A percentile compares a stretch with the other conserved stretches of the same genome.
These are phyloP conservation scores for Strobilomyces dryophilus DNA, from an alignment of 768 basidiomycete species.

Conservation along the genomic window DNA sequence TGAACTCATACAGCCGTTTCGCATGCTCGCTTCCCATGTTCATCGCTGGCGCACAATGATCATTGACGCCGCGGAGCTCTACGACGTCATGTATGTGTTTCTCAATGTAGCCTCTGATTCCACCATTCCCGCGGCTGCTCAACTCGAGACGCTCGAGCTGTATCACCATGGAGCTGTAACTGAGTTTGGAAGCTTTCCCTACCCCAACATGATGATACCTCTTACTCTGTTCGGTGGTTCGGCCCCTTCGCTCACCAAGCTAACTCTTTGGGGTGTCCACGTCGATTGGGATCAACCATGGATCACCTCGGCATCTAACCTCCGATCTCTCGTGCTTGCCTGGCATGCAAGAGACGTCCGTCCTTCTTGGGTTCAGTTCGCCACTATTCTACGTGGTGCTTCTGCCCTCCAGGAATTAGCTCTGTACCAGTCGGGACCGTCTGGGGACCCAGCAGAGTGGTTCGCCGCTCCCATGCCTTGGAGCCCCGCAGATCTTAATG, in stretches of 20 bases:
- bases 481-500: constrained; percentile 24
- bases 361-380: constrained; percentile 53
- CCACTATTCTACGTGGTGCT: constrained; percentile 31
- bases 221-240: constrained; percentile 32
- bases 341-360: constrained; percentile 63
- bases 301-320: constrained; percentile 3
- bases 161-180: too few relatives aligned
- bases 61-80: not conserved
- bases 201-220: not conserved
- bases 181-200: not conserved
- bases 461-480: constrained; percentile 12
- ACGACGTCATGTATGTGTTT: not conserved
- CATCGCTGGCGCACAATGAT: constrained; percentile 50
- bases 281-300: constrained; percentile 46
- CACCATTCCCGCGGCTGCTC: not conserved
- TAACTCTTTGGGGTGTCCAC: constrained; percentile 24
- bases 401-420: too few relatives aligned
- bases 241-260: constrained; percentile 44
- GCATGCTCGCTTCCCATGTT: constrained; percentile 47
- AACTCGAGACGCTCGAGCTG: not conserved
- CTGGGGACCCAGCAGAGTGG: constrained; percentile 37
- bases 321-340: constrained; percentile 54
- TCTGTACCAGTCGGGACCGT: constrained; percentile 29
- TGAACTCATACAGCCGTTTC: too few relatives aligned
- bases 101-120: not conserved